phyloP scores from a whole-genome alignment of 257 asterid genomes.

The Fraxinus americana region DNA sequence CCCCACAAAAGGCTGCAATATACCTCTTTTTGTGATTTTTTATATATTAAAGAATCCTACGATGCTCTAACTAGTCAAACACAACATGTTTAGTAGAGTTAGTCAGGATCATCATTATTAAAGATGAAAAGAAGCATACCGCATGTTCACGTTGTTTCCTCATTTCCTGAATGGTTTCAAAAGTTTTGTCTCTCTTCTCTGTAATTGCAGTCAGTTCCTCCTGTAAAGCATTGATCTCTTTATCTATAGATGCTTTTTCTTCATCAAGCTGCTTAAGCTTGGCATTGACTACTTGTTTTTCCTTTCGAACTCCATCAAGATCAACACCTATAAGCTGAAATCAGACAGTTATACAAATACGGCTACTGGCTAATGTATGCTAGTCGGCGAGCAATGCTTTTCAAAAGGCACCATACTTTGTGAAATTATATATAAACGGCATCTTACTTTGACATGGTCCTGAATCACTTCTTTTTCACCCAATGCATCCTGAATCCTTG shows the following conservation, averaged over 20 bases:
- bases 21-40: neutral
- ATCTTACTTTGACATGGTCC: conserved; percentile 86
- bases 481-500: conserved; percentile 72
- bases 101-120: neutral
- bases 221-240: conserved; percentile 52
- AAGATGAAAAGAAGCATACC: conserved; percentile 45
- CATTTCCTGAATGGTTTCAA: conserved; percentile 53
- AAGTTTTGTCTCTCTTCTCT: conserved; percentile 63
- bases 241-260: conserved; percentile 53
- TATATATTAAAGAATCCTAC: neutral
- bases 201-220: conserved; percentile 62
- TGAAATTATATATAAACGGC: neutral
- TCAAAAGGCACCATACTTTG: neutral
- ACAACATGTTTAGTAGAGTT: neutral
- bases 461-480: conserved; percentile 79
- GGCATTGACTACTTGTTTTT: conserved; percentile 58
- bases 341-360: conserved; percentile 4
- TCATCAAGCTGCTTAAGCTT: conserved; percentile 74
- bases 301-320: conserved; percentile 84
- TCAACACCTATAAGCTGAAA: conserved; percentile 73
- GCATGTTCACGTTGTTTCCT: conserved; percentile 77
- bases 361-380: conserved; percentile 6
- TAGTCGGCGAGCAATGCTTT: neutral
- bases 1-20: neutral
- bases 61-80: neutral